phyloP scores from a whole-genome alignment of 78 protist species.

The slime mould (Dictyostelium discoideum) region DNA sequence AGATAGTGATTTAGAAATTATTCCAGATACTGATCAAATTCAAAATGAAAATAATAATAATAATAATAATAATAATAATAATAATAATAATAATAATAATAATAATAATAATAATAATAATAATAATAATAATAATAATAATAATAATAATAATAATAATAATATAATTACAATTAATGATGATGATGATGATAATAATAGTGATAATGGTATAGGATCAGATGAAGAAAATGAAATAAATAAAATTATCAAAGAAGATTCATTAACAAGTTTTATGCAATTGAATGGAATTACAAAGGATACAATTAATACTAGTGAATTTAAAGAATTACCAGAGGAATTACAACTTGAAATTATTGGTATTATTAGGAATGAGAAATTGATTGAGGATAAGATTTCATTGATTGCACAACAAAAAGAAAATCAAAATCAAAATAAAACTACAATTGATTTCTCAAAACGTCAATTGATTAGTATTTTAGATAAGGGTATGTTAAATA shows the following conservation, averaged over 20 bases:
- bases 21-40: background rate
- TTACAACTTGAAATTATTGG: slow-evolving; percentile 53
- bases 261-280: background rate
- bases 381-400: slow-evolving; percentile 32
- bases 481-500: slow-evolving; percentile 36
- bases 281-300: slow-evolving; percentile 16
- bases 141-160: background rate
- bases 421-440: background rate
- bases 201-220: background rate
- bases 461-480: slow-evolving; percentile 40
- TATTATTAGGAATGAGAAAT: slow-evolving; percentile 16
- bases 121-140: background rate
- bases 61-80: background rate
- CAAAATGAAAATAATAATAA: background rate
- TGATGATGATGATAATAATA: background rate
- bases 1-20: slow-evolving; percentile 58
- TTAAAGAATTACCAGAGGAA: slow-evolving; percentile 57
- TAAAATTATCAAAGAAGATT: background rate
- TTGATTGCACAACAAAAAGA: background rate
- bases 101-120: background rate
- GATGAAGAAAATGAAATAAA: background rate
- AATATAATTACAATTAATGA: background rate
- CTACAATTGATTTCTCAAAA: slow-evolving; percentile 50
- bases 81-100: background rate
- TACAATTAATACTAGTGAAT: slow-evolving; percentile 12